Evolutionary conservation across 2,329 filamentous ascomycete species (phyloP), one percentile per base, ranked within the genome.

Genomic region (Diaporthe ilicicola): DNA sequence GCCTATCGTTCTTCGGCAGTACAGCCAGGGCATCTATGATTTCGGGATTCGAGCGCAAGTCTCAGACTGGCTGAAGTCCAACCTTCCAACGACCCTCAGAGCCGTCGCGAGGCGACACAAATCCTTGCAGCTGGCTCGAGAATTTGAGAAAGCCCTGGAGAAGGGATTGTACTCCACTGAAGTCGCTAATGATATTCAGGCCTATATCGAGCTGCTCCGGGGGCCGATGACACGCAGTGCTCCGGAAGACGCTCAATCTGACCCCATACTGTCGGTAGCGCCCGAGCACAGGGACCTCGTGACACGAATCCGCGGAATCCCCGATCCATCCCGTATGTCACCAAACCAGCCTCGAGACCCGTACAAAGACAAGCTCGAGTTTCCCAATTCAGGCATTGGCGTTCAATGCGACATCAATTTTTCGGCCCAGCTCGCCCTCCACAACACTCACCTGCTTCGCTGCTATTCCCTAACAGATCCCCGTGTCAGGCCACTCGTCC

Each of bases 391-490:
- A 10, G 91, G 91, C 4, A 88, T 92, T 34, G 94, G 94, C n/a
- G 93, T 95, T 17, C 93, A 95, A 78, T 96, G 93, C 78, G 94
- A 97, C 78, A 94, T 98, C 84, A 97, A 97, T 80, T 97, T 97
- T 78, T 92, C 92, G 1, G 94, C 94, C 22, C 90, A 93, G 54
- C 88, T 97, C 3, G 94, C 92, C 1, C 85, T 97, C 3, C 92
- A 96, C 74, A 97, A 97, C 79, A 97, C 94, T 0, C 83, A 89
- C 42, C 88, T 98, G 48, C 87, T 98, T 37, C 90, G 93, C 48
- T 95, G 93, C 79, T 98, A 98, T 81, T 92, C 92, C 2, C 88
- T 89, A 69, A 93, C 92, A 24, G 95, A 98, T 78, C 82, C 88
- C 5, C 91, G 95, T 13, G 93, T 97, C 6, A 88, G 90, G 27